Evolutionary conservation across 192 early-diverging fungal species (phyloP).

Genomic region (Diversispora epigaea): DNA sequence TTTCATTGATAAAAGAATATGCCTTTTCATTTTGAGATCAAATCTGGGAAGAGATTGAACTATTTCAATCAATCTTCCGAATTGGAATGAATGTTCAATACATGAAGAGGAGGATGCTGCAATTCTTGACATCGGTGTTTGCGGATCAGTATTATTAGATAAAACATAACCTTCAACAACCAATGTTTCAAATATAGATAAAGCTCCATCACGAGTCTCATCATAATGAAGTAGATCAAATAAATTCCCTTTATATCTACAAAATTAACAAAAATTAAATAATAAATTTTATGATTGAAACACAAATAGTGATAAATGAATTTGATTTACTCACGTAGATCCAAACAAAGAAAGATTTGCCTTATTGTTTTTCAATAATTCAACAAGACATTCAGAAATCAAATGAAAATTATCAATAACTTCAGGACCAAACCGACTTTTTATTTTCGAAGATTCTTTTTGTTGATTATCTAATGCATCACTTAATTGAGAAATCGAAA

Average conservation of each 20-base stretch:
- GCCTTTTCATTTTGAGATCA: slow-evolving; percentile 58
- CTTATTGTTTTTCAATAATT: slow-evolving; percentile 42
- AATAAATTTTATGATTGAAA: not conserved
- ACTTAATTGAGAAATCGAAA: slow-evolving; percentile 39
- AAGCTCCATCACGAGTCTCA: slow-evolving; percentile 51
- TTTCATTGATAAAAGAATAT: slow-evolving; percentile 53
- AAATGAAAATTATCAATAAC: slow-evolving; percentile 55
- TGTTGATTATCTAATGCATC: slow-evolving; percentile 33
- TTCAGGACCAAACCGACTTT: slow-evolving; percentile 45
- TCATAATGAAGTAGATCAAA: slow-evolving; percentile 56
- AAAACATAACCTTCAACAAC: slow-evolving; percentile 46
- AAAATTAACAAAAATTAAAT: not conserved
- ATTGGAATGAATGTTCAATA: slow-evolving; percentile 44
- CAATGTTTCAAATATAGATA: slow-evolving; percentile 50
- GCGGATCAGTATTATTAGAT: slow-evolving; percentile 20
- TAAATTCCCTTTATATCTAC: slow-evolving; percentile 52
- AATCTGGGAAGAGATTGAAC: slow-evolving; percentile 51
- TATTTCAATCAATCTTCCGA: slow-evolving; percentile 58
- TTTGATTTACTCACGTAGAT: slow-evolving; percentile 42
- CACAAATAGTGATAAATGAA: not conserved
- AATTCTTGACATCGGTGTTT: slow-evolving; percentile 16
- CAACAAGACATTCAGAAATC: slow-evolving; percentile 50
- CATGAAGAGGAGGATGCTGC: slow-evolving; percentile 31
- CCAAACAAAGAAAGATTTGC: slow-evolving; percentile 51
- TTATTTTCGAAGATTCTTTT: slow-evolving; percentile 27